Percentiles rank a stretch among this genome's conserved stretches.
Evolutionary conservation across 139 green algal genomes (phyloP).

Genomic region (Penium margaritaceum): DNA sequence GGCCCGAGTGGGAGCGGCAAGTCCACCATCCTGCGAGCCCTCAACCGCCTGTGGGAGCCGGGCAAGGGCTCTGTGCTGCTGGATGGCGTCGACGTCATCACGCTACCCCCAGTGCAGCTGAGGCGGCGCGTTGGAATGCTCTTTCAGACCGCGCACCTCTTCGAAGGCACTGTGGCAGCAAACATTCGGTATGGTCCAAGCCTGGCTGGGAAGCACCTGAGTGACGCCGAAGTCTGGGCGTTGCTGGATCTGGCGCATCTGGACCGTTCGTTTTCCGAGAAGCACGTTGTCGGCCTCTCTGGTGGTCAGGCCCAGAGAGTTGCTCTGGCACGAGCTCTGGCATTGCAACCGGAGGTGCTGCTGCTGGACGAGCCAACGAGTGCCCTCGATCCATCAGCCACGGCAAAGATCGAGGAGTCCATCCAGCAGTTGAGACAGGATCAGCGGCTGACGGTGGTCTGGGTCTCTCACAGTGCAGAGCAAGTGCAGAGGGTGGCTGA

Average conservation of each 20-base stretch:
- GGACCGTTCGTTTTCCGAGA: not conserved
- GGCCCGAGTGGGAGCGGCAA: constrained; percentile 30
- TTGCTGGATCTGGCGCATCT: constrained; percentile 4
- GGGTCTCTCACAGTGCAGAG: constrained; percentile 21
- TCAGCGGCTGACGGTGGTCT: constrained; percentile 13
- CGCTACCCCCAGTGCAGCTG: too few relatives aligned
- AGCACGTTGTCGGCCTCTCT: constrained; percentile 24
- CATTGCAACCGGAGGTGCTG: constrained; percentile 27
- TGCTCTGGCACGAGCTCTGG: constrained; percentile 27
- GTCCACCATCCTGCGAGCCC: constrained; percentile 17
- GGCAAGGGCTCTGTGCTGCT: constrained; percentile 3
- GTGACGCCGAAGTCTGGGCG: constrained; percentile 18
- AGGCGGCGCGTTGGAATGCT: constrained; percentile 31
- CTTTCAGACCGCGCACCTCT: constrained; percentile 23
- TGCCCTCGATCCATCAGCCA: constrained; percentile 24
- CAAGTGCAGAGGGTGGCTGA: too few relatives aligned
- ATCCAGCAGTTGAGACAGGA: constrained; percentile 11
- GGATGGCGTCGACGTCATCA: constrained; percentile 5
- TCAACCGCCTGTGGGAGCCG: constrained; percentile 30
- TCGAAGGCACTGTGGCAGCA: constrained; percentile 26
- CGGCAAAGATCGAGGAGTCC: constrained; percentile 11
- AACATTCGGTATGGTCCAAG: constrained; percentile 20
- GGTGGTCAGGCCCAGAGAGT: constrained; percentile 34
- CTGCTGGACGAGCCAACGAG: constrained; percentile 37
- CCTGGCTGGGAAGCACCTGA: constrained; percentile 19